These are phyloP conservation scores for Aspergillus egyptiacus DNA, from an alignment of 495 filamentous ascomycete species.

Conservation along the genomic window DNA sequence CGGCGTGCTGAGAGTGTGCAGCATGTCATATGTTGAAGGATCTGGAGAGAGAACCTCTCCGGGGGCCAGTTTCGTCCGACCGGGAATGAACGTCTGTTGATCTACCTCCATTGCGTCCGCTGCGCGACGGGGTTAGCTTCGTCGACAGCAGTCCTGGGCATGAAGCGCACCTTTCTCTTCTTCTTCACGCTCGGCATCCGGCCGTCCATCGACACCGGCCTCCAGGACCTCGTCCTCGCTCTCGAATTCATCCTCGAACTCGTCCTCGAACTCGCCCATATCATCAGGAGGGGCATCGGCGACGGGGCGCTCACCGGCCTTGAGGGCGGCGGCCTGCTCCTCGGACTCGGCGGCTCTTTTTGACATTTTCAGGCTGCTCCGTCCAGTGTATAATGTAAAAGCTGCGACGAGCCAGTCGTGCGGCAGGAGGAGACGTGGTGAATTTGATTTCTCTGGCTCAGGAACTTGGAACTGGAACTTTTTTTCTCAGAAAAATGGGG, in stretches of 20 bases:
- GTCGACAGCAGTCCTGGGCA: background rate
- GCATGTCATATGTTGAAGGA: conserved; percentile 88
- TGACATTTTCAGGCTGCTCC: conserved; percentile 48
- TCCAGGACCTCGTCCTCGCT: conserved; percentile 91
- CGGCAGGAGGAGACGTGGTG: conserved; percentile 7
- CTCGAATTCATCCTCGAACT: conserved; percentile 19
- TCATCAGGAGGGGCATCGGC: conserved; percentile 28
- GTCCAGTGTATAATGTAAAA: background rate
- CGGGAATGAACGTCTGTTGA: conserved; percentile 86
- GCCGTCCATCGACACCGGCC: conserved; percentile 86
- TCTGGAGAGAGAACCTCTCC: conserved; percentile 90
- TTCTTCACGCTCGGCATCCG: conserved; percentile 86
- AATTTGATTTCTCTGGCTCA: conserved; percentile 22
- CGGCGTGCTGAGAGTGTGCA: conserved; percentile 82
- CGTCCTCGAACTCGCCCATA: conserved; percentile 19
- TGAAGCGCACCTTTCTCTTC: conserved; percentile 61
- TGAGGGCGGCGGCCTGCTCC: conserved; percentile 53
- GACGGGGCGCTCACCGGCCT: conserved; percentile 61
- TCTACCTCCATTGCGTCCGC: conserved; percentile 88
- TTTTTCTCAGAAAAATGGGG: conserved; percentile 20
- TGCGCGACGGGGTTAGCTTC: conserved; percentile 19
- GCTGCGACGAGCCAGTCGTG: conserved; percentile 23
- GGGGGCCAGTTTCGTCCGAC: conserved; percentile 75
- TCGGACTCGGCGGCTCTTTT: conserved; percentile 59
- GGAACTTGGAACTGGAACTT: too few species aligned